Conservation (phyloP, 192 early-diverging fungal species). For the Backusella westeae region DNA sequence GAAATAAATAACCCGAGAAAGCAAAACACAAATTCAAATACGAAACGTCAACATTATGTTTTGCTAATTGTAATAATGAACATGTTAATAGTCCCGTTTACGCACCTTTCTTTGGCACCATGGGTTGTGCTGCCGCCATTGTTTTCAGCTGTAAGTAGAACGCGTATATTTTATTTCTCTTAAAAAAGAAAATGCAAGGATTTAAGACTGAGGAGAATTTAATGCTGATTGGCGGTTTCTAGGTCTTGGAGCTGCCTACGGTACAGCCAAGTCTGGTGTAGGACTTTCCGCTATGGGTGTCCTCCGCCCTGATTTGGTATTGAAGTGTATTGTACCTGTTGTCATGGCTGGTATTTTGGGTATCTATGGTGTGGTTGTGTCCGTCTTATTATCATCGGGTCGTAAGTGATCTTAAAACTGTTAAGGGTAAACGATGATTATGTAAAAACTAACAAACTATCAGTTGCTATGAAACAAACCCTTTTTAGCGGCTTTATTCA, state of each 20-base stretch:
- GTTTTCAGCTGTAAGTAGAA: conserved; percentile 82
- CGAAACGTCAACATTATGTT: background rate
- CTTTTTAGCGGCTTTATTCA: conserved; percentile 84
- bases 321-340: conserved; percentile 90
- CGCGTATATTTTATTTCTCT: background rate
- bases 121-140: conserved; percentile 88
- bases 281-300: conserved; percentile 95
- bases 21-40: background rate
- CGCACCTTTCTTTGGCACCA: conserved; percentile 93
- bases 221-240: background rate
- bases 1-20: conserved; percentile 4
- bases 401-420: conserved; percentile 45
- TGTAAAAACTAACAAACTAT: background rate
- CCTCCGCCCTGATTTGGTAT: conserved; percentile 88
- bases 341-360: conserved; percentile 99
- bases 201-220: background rate
- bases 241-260: conserved; percentile 96
- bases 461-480: conserved; percentile 41
- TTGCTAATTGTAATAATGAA: background rate
- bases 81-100: conserved; percentile 70
- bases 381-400: conserved; percentile 84
- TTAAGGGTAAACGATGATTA: background rate
- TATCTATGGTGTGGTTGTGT: conserved; percentile 96
- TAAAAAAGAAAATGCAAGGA: background rate
- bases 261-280: conserved; percentile 95